phyloP scores from a whole-genome alignment of 2,329 filamentous ascomycete genomes.

The Talaromyces sp. region DNA sequence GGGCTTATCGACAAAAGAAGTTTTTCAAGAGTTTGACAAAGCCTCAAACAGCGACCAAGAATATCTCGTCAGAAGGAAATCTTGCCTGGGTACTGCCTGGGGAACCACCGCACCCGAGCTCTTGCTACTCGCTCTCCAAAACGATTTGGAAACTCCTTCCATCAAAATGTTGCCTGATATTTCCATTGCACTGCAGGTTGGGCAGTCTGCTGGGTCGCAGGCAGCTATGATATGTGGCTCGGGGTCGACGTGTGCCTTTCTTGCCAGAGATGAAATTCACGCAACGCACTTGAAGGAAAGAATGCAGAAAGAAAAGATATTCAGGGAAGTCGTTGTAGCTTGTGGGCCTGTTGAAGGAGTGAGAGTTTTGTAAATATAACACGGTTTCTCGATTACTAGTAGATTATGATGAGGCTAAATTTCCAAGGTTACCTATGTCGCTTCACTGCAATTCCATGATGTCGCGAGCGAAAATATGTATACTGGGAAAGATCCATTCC shows the following conservation, averaged over 20 bases:
- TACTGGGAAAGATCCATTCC: no score
- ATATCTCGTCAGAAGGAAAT: background rate
- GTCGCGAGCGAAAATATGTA: no score
- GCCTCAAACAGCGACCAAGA: background rate
- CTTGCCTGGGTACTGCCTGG: constrained; percentile 4
- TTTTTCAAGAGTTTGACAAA: constrained; percentile 6
- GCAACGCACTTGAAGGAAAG: background rate
- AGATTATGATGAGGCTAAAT: no score
- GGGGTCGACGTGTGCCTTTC: constrained; percentile 10
- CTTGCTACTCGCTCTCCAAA: background rate
- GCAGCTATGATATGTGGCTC: constrained; percentile 10
- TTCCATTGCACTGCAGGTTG: background rate
- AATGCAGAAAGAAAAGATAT: background rate
- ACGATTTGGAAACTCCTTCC: constrained; percentile 9
- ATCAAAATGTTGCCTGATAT: constrained; percentile 4
- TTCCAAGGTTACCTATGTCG: no score
- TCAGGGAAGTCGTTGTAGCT: constrained; percentile 2
- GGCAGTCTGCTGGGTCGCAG: background rate
- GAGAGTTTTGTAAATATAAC: background rate
- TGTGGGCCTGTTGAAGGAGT: constrained; percentile 7
- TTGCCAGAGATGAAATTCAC: constrained; percentile 5
- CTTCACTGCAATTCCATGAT: no score
- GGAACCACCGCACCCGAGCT: background rate
- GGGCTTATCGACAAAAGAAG: constrained; percentile 8
- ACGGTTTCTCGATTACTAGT: no score